Percentiles rank a stretch among this genome's conserved stretches.
Conservation (phyloP, 768 basidiomycete genomes). For the Sistotremastrum suecicum region DNA sequence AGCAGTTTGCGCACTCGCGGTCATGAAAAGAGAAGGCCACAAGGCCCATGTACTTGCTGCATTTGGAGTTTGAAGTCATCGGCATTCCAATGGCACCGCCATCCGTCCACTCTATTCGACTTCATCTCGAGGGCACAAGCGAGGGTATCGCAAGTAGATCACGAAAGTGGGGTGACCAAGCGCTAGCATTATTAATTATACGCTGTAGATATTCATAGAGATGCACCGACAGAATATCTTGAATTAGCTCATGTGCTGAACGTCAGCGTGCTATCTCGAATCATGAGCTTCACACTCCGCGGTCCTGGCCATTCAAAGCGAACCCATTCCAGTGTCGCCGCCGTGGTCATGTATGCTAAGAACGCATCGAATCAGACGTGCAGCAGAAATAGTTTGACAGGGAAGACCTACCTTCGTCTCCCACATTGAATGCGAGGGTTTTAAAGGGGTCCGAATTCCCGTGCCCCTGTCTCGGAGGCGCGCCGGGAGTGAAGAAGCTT, state of each 20-base stretch:
- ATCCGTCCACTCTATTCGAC: too few relatives aligned
- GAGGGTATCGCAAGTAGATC: too few relatives aligned
- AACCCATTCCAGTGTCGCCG: conserved; percentile 57
- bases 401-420: conserved; percentile 52
- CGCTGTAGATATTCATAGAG: too few relatives aligned
- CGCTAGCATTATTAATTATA: too few relatives aligned
- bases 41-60: too few relatives aligned
- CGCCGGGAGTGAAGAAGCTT: conserved; percentile 83
- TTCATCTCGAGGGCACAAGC: too few relatives aligned
- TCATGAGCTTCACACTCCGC: conserved; percentile 69
- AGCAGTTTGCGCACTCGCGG: too few relatives aligned
- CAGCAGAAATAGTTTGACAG: neutral
- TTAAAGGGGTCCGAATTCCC: conserved; percentile 80
- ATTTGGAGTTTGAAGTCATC: too few relatives aligned
- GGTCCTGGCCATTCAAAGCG: conserved; percentile 77
- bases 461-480: conserved; percentile 81
- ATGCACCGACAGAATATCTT: too few relatives aligned
- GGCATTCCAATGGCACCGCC: too few relatives aligned
- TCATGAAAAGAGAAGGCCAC: too few relatives aligned
- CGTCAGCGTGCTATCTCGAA: conserved; percentile 69
- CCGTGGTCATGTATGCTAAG: conserved; percentile 40
- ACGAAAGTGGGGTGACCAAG: too few relatives aligned
- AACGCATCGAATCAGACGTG: neutral
- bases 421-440: conserved; percentile 72
- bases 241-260: conserved; percentile 51